A percentile compares a stretch with the other conserved stretches of the same genome.
phyloP scores from a whole-genome alignment of 208 protist genomes.

The Phytomonas francai region DNA sequence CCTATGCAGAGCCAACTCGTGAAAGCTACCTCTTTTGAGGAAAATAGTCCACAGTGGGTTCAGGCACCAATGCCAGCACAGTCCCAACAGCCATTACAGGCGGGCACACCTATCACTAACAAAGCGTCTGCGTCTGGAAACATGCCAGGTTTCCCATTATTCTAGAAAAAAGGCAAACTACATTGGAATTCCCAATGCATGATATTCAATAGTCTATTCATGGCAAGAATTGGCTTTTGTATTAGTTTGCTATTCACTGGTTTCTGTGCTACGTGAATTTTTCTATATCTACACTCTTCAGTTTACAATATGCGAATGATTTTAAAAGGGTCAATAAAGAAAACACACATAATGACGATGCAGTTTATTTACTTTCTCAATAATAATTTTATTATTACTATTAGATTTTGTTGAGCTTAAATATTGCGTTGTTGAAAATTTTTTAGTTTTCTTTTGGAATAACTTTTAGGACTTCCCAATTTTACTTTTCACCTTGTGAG shows the following conservation, averaged over 20 bases:
- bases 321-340: neutral
- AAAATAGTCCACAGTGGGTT: neutral
- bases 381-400: neutral
- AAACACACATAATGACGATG: neutral
- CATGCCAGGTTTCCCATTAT: neutral
- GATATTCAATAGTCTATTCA: neutral
- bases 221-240: neutral
- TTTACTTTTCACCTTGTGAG: neutral
- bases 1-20: too few species aligned
- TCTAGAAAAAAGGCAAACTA: neutral
- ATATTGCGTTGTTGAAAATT: neutral
- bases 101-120: neutral
- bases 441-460: neutral
- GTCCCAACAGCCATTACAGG: neutral
- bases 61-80: neutral
- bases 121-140: neutral
- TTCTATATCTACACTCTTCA: neutral
- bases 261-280: neutral
- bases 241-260: neutral
- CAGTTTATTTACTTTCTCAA: neutral
- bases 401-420: neutral
- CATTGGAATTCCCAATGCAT: neutral
- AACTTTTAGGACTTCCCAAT: neutral
- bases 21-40: too few species aligned
- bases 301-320: neutral